phyloP scores from a whole-genome alignment of 192 early-diverging fungal genomes.

The Phycomyces nitens region DNA sequence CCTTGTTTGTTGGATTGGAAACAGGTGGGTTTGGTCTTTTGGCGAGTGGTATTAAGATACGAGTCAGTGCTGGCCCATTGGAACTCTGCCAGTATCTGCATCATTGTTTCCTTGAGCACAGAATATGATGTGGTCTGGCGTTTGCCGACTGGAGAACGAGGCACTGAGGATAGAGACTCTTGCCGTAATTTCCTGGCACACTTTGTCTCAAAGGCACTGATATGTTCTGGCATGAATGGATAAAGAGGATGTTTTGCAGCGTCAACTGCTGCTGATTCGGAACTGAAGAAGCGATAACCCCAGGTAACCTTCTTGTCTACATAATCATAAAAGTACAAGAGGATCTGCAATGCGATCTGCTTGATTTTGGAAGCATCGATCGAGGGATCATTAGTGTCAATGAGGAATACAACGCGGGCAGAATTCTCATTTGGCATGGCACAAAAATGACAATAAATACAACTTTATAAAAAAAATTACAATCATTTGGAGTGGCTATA shows the following conservation, averaged over 20 bases:
- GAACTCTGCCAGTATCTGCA: background rate
- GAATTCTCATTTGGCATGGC: background rate
- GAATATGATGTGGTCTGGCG: background rate
- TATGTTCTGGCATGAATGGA: background rate
- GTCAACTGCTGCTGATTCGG: background rate
- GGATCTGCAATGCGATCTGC: background rate
- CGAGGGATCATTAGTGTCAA: conserved; percentile 2
- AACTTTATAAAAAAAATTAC: too few species aligned
- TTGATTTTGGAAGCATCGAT: background rate
- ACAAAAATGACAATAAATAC: background rate
- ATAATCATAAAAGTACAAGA: conserved; percentile 12
- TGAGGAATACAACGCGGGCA: conserved; percentile 11
- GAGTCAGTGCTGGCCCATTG: background rate
- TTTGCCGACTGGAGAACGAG: background rate
- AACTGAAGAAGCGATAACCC: conserved; percentile 8
- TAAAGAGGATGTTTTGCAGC: background rate
- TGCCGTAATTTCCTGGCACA: background rate
- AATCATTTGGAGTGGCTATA: too few species aligned
- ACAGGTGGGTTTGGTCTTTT: background rate
- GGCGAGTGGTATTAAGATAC: background rate
- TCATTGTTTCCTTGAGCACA: background rate
- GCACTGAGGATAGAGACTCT: background rate
- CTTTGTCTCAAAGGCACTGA: background rate
- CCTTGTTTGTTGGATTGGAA: background rate
- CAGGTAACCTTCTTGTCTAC: conserved; percentile 6